phyloP scores from a whole-genome alignment of 148 eudicot species.

The Chenopodium berlandieri region DNA sequence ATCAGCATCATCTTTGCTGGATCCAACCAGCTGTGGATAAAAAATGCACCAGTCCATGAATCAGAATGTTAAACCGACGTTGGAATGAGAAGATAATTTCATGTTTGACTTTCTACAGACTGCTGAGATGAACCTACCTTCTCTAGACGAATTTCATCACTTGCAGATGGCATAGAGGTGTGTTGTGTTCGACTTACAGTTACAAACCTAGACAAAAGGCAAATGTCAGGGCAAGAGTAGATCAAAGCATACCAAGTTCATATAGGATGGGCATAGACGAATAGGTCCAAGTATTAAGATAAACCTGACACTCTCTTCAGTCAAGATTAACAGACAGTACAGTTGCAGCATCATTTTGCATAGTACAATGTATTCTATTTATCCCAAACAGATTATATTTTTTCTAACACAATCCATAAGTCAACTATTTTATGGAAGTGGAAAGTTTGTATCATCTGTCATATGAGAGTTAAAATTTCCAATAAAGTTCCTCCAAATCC shows the following conservation, averaged over 20 bases:
- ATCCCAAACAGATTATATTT: not conserved
- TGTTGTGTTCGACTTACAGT: conserved; percentile 73
- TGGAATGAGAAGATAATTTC: not conserved
- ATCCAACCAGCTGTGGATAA: conserved; percentile 68
- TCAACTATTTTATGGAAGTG: not conserved
- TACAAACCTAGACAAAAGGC: conserved; percentile 59
- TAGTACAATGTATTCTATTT: not conserved
- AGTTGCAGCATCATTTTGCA: not conserved
- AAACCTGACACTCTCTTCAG: not conserved
- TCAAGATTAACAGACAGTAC: conserved; percentile 3
- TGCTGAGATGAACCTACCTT: conserved; percentile 49
- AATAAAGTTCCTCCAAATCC: not conserved
- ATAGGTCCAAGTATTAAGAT: not conserved
- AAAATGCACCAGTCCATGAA: conserved; percentile 13
- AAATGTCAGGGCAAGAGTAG: not conserved
- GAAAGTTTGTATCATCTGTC: not conserved
- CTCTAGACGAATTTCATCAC: conserved; percentile 69
- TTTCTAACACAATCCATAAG: not conserved
- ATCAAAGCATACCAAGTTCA: not conserved
- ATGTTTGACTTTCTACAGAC: not conserved
- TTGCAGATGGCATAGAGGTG: conserved; percentile 82
- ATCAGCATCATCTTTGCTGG: conserved; percentile 63
- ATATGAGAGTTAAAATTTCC: not conserved
- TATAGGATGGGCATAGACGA: not conserved
- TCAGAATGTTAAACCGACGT: not conserved